phyloP scores from a whole-genome alignment of 164 flowering plant genomes.

The Sedum album region DNA sequence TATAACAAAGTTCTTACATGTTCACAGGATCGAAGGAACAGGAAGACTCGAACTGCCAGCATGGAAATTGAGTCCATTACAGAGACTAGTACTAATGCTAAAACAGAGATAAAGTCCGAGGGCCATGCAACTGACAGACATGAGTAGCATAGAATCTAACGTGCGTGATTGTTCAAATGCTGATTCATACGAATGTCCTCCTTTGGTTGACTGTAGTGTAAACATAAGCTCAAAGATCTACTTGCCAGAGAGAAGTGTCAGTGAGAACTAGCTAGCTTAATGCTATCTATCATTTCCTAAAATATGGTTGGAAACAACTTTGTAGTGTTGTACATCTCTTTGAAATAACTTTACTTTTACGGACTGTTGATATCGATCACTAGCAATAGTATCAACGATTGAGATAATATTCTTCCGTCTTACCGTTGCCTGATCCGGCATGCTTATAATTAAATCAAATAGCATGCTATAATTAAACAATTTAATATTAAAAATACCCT shows the following conservation, averaged over 20 bases:
- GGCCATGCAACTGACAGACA: conserved; percentile 18
- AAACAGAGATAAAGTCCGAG: conserved; percentile 31
- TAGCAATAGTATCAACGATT: too few species aligned
- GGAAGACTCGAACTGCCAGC: conserved; percentile 57
- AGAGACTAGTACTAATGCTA: conserved; percentile 26
- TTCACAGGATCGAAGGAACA: conserved; percentile 54
- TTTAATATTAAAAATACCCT: too few species aligned
- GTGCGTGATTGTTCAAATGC: neutral
- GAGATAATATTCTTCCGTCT: too few species aligned
- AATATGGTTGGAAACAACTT: too few species aligned
- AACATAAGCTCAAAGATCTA: too few species aligned
- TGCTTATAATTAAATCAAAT: too few species aligned
- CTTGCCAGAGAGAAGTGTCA: neutral
- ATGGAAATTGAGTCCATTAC: conserved; percentile 49
- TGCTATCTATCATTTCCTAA: too few species aligned
- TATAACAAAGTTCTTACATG: neutral
- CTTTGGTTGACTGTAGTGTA: neutral
- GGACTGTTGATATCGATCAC: too few species aligned
- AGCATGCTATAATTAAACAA: too few species aligned
- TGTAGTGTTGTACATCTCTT: too few species aligned
- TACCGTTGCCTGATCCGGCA: too few species aligned
- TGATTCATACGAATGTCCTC: neutral
- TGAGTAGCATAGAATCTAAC: neutral
- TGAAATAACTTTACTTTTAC: too few species aligned
- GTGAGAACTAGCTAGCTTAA: neutral